Evolutionary conservation across 805 yeast species (phyloP).

Genomic region (Yarrowia keelungensis): DNA sequence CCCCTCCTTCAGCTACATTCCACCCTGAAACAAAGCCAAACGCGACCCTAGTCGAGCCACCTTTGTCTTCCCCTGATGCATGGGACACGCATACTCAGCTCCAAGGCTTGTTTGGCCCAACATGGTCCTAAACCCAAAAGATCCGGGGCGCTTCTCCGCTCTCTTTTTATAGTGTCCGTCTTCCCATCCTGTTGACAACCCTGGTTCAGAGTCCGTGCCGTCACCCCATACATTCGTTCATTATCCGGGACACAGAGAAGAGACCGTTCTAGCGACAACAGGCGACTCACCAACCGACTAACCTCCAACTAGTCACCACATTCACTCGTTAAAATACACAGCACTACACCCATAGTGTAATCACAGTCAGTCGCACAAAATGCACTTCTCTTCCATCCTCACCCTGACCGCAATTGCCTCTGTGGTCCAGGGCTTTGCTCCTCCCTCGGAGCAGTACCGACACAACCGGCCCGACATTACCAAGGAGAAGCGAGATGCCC

Average conservation of each 20-base stretch:
- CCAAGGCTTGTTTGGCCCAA: slow-evolving; percentile 20
- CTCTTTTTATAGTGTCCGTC: background rate
- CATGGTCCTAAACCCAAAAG: slow-evolving; percentile 9
- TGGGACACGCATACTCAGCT: slow-evolving; percentile 4
- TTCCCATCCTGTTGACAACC: background rate
- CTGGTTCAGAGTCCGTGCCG: slow-evolving; percentile 2
- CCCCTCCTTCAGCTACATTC: background rate
- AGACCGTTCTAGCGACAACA: too few relatives aligned
- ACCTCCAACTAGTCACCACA: too few relatives aligned
- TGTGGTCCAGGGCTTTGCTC: slow-evolving; percentile 38
- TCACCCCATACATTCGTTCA: slow-evolving; percentile 27
- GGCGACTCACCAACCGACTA: too few relatives aligned
- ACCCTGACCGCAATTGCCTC: slow-evolving; percentile 31
- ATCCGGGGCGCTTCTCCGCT: slow-evolving; percentile 21
- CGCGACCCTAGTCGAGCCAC: slow-evolving; percentile 14
- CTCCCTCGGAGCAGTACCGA: slow-evolving; percentile 23
- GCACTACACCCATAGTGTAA: background rate
- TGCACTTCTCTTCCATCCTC: slow-evolving; percentile 27
- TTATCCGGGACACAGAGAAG: background rate
- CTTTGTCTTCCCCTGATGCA: slow-evolving; percentile 36
- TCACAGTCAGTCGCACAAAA: background rate
- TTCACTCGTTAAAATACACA: background rate
- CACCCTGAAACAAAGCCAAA: slow-evolving; percentile 25
- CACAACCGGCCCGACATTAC: slow-evolving; percentile 29
- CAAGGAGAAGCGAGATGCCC: slow-evolving; percentile 5